phyloP scores from a whole-genome alignment of 2,329 filamentous ascomycete genomes.

The Chaetomium strumarium region DNA sequence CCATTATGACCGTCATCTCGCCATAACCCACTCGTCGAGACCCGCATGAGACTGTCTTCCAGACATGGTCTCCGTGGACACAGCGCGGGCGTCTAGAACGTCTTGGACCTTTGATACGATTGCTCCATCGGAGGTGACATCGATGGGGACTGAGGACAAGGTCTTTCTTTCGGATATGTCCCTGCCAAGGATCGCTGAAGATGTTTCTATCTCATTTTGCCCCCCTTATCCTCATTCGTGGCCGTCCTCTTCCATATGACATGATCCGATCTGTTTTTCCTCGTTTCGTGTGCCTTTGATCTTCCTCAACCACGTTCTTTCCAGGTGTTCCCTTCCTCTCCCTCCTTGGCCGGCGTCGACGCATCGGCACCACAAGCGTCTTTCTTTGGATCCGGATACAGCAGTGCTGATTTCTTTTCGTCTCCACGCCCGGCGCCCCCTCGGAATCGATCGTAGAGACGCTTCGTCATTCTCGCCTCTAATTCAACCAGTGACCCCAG shows the following conservation, averaged over 20 bases:
- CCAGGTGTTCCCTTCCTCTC: conserved; percentile 14
- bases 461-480: not conserved
- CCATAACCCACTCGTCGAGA: conserved; percentile 12
- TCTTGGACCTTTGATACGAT: not conserved
- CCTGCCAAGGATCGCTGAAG: not conserved
- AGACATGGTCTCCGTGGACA: conserved; percentile 10
- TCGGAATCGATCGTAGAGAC: not conserved
- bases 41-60: conserved; percentile 14
- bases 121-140: not conserved
- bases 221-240: not conserved
- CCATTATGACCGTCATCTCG: conserved; percentile 11
- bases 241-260: conserved; percentile 4
- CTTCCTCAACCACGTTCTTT: conserved; percentile 16
- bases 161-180: conserved; percentile 8
- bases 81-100: conserved; percentile 5
- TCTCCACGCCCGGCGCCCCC: conserved; percentile 9
- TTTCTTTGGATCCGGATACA: conserved; percentile 7
- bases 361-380: conserved; percentile 5
- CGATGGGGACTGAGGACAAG: not conserved
- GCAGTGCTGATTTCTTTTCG: conserved; percentile 11
- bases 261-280: conserved; percentile 11
- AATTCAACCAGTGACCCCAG: not conserved
- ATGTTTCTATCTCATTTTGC: not conserved
- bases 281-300: conserved; percentile 6
- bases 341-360: conserved; percentile 6